These are phyloP conservation scores for Hypericum perforatum DNA, from an alignment of 345 rosid genomes.

Conservation along the genomic window DNA sequence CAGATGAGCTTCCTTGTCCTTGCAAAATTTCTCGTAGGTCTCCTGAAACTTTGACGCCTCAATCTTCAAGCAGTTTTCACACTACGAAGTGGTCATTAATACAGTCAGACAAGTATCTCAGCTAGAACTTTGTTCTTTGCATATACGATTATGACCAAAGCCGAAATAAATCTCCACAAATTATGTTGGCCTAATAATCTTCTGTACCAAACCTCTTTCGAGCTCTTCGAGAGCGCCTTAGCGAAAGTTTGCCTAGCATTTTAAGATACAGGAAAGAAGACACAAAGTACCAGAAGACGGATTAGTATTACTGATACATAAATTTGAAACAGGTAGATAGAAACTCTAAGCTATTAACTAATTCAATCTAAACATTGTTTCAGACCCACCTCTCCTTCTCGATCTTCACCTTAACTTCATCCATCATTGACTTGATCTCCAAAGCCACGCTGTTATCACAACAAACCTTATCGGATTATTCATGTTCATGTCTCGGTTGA, in stretches of 20 bases:
- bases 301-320: neutral
- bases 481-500: too few relatives aligned
- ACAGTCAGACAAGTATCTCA: neutral
- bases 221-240: constrained; percentile 59
- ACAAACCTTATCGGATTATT: neutral
- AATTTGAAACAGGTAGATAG: neutral
- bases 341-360: too few relatives aligned
- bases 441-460: constrained; percentile 48
- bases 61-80: constrained; percentile 51
- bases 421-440: constrained; percentile 55
- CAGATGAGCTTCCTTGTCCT: constrained; percentile 48
- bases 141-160: neutral
- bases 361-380: neutral
- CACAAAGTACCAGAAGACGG: constrained; percentile 5
- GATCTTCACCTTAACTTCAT: constrained; percentile 57
- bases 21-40: constrained; percentile 50
- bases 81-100: constrained; percentile 29
- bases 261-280: neutral
- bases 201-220: constrained; percentile 55
- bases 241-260: constrained; percentile 50
- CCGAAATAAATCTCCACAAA: neutral
- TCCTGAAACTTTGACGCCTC: constrained; percentile 60
- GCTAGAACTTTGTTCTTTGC: neutral
- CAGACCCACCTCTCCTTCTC: constrained; percentile 67
- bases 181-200: constrained; percentile 2